Evolutionary conservation across 1,139 yeast genomes (phyloP).

Genomic region (Magnusiomyces sp.): DNA sequence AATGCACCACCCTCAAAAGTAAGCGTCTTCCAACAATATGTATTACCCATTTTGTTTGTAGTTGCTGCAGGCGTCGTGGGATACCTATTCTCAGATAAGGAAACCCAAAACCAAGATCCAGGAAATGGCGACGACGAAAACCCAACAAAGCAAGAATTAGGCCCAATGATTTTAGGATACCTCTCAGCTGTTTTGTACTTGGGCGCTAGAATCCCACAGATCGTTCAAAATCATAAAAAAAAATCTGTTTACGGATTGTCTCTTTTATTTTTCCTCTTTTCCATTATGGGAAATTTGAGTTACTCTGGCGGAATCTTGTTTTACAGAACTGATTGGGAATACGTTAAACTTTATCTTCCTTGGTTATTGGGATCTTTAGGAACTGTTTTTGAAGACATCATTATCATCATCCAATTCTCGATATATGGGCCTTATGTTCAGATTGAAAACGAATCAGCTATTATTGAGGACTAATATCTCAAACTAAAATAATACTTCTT

Average conservation of each 20-base stretch:
- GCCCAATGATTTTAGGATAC: slow-evolving; percentile 68
- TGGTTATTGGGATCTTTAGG: slow-evolving; percentile 74
- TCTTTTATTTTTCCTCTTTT: slow-evolving; percentile 62
- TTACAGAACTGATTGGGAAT: slow-evolving; percentile 52
- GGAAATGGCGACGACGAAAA: slow-evolving; percentile 20
- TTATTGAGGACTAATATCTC: slow-evolving; percentile 5
- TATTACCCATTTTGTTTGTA: slow-evolving; percentile 58
- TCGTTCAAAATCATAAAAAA: slow-evolving; percentile 57
- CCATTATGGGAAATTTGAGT: slow-evolving; percentile 67
- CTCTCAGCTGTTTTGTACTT: slow-evolving; percentile 60
- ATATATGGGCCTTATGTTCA: slow-evolving; percentile 37
- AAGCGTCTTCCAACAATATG: slow-evolving; percentile 37
- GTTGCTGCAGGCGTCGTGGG: slow-evolving; percentile 59
- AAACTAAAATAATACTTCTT: neutral
- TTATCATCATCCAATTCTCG: slow-evolving; percentile 59
- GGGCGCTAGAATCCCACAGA: slow-evolving; percentile 76
- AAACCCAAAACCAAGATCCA: slow-evolving; percentile 10
- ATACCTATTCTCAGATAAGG: slow-evolving; percentile 40
- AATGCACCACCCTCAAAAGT: slow-evolving; percentile 15
- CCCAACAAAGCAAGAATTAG: slow-evolving; percentile 33
- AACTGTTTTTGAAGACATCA: slow-evolving; percentile 57
- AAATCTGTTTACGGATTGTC: slow-evolving; percentile 70
- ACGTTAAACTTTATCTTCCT: slow-evolving; percentile 54
- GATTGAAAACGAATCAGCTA: slow-evolving; percentile 6
- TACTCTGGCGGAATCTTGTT: slow-evolving; percentile 68